A percentile compares a stretch with the other conserved stretches of the same genome.
These are phyloP conservation scores for Colletotrichum sp. DNA, from an alignment of 2,329 filamentous ascomycete species.

Conservation along the genomic window DNA sequence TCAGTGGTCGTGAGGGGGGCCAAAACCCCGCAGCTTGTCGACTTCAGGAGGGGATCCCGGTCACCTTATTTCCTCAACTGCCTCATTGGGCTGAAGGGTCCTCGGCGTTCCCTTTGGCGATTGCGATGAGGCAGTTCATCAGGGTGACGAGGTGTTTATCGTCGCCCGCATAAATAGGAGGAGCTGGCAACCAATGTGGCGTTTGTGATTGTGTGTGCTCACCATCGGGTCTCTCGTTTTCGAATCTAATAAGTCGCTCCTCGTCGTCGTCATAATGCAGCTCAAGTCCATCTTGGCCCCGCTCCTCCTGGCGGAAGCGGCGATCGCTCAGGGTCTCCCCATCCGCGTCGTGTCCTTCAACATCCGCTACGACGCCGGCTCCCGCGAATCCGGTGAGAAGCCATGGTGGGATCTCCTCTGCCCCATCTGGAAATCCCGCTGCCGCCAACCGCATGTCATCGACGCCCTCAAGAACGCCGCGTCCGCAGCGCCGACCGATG, in stretches of 20 bases:
- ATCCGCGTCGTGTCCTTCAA: constrained; percentile 70
- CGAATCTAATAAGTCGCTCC: neutral
- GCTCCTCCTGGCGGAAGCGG: neutral
- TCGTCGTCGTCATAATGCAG: neutral
- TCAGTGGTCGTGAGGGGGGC: neutral
- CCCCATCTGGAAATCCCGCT: constrained; percentile 36
- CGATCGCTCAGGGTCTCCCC: constrained; percentile 24
- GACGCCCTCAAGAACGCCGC: constrained; percentile 62
- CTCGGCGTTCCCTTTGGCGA: neutral
- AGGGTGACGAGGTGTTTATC: neutral
- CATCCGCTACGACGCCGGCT: constrained; percentile 66
- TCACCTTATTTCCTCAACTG: neutral
- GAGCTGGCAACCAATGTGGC: neutral
- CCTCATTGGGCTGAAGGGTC: neutral
- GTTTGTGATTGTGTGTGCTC: neutral
- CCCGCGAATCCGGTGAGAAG: constrained; percentile 58
- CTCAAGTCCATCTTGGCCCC: constrained; percentile 2
- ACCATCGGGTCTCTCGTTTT: neutral
- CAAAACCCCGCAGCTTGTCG: neutral
- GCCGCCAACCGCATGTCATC: constrained; percentile 55
- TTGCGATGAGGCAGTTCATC: neutral
- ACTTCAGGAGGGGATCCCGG: neutral
- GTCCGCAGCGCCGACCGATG: constrained; percentile 42
- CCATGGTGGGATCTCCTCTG: constrained; percentile 53
- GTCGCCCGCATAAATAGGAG: neutral